phyloP scores from a whole-genome alignment of 2,329 filamentous ascomycete species.

The Hypoxylon sp. region DNA sequence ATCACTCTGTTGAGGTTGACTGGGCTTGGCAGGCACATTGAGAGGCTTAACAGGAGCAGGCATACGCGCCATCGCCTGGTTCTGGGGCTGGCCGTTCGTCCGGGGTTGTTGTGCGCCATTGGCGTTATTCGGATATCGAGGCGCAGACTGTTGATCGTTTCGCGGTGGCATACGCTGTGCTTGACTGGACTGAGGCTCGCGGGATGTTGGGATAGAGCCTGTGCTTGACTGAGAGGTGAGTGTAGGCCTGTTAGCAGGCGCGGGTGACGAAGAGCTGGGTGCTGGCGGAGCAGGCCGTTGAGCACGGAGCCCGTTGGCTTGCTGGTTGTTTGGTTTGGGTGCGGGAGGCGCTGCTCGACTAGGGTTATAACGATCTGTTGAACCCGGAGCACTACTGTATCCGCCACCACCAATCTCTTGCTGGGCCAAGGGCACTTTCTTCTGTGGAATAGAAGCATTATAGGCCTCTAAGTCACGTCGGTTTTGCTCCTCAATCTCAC shows the following conservation, averaged over 20 bases:
- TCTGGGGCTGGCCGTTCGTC: conserved; percentile 62
- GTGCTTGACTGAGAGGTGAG: conserved; percentile 65
- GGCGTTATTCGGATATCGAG: conserved; percentile 70
- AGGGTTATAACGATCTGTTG: conserved; percentile 82
- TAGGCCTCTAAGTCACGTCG: conserved; percentile 87
- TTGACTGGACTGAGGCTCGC: conserved; percentile 56
- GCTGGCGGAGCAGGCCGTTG: conserved; percentile 87
- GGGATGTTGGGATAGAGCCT: conserved; percentile 58
- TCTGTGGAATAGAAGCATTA: conserved; percentile 89
- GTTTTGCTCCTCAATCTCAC: conserved; percentile 73
- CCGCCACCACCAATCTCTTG: conserved; percentile 84
- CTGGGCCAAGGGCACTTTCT: conserved; percentile 83
- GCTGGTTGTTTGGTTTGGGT: conserved; percentile 70
- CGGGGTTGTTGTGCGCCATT: conserved; percentile 64
- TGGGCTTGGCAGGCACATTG: conserved; percentile 79
- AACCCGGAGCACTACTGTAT: conserved; percentile 62
- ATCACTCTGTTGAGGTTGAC: conserved; percentile 67
- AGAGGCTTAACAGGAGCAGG: conserved; percentile 81
- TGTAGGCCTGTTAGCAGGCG: conserved; percentile 60
- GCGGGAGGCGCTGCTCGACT: conserved; percentile 86
- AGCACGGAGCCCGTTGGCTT: conserved; percentile 71
- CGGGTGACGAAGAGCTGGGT: conserved; percentile 55
- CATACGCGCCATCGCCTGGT: conserved; percentile 61
- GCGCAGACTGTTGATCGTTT: conserved; percentile 64
- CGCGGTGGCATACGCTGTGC: conserved; percentile 60